Evolutionary conservation across 768 basidiomycete species (phyloP), one percentile per base, ranked within the genome.

Genomic region (Pholiota molesta): DNA sequence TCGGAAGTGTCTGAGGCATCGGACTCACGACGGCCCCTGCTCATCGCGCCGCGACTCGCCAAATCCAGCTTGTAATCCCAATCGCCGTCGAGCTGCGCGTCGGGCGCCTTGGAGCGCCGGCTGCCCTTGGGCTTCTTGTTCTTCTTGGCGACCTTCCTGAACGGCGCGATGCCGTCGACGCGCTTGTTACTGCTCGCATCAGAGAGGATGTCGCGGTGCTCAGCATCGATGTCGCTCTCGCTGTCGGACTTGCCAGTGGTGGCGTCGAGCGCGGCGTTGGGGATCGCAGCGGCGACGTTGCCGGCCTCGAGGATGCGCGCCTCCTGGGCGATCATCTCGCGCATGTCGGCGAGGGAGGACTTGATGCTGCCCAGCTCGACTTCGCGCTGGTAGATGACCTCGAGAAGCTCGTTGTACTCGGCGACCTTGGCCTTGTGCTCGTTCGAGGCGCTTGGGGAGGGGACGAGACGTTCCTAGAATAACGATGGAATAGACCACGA

Each of bases 301-400:
- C 56, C 66, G 42, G 62, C 23, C 23, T 49, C 61, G 63, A 66
- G 55, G 49, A 63, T 65, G 45, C 61, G 64, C 49, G 65, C 69
- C 55, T 77, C 75, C 60, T 74, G 71, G 60, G 68, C 67, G 62
- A 77, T 75, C 62, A 72, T 68, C 64, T 64, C 53, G 54, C 71
- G 73, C 73, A 74, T 77, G 65, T 71, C 69, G 55, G 69, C 63
- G 29, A 77, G 69, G 6, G 69, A 57, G 52, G 67, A 72, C 57
- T 74, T 73, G 64, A 74, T 71, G 55, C 66, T 70, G 53, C 65
- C 65, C 44, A 77, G 71, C 65, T 77, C 75, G 61, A 74, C 66
- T 53, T 74, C 72, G 64, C 73, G 75, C 62, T 74, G 68, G 66
- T 70, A 75, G 67, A 75, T 67, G 60, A 72, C 73, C 61, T 75